Evolutionary conservation across 192 early-diverging fungal species (phyloP), one percentile per base, ranked within the genome.

Genomic region (Coemansia interrupta): DNA sequence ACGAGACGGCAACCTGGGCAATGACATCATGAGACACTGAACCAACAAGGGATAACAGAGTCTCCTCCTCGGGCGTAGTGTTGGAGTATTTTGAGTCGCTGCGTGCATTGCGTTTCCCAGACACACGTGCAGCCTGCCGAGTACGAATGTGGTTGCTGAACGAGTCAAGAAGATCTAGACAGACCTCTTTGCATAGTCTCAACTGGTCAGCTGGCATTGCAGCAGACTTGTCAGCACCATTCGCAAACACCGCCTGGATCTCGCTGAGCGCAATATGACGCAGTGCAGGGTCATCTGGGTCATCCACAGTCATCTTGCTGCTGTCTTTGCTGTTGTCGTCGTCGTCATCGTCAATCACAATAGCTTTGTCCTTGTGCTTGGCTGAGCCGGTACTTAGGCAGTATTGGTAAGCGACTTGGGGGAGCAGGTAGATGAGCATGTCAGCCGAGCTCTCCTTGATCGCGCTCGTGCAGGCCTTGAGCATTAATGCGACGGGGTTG

Each of bases 391-490:
- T 32, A 39, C 52, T 57, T 36, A 71, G 6, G 50, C 67, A 67
- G 61, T 65, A 62, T 41, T 80, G 72, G 41, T 68, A 61, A 15
- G 52, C 68, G 2, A 60, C 41, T 17, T 71, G 72, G 0, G 72
- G 72, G 36, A 80, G 47, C 38, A 80, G 29, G 42, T 64, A 74
- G 26, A 47, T 23, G 14, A 68, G 61, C 55, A 71, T 64, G 29
- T 74, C 72, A 1, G 56, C 64, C 11, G 61, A 30, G 12, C 78
- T 63, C 29, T 74, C 78, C 17, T 68, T 66, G n/a, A 71, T 62
- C 1, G 64, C 67, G 15, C 78, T 73, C 4, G 58, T 60, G 26
- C 72, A 71, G 7, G 45, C 61, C 18, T 66, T 66, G 26, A 80
- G 71, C 17, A 80, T 59, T 19, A 41, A 22, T 13, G 50, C 56